phyloP scores from a whole-genome alignment of 1,284 basidiomycete genomes.

The Ustilago nuda region DNA sequence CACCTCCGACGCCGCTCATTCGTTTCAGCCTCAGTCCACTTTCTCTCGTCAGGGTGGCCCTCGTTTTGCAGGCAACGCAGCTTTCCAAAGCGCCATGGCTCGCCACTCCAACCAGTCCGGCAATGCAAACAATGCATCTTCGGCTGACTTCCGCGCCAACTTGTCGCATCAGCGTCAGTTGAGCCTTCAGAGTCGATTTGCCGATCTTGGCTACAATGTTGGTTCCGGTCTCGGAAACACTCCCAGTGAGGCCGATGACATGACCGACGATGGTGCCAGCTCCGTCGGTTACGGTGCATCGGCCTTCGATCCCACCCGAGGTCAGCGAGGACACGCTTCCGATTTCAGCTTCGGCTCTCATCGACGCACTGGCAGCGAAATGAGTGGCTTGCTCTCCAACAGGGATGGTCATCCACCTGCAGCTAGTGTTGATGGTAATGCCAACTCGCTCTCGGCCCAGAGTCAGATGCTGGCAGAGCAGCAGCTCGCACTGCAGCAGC shows the following conservation, averaged over 20 bases:
- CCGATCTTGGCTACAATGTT: slow-evolving; percentile 59
- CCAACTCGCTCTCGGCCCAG: slow-evolving; percentile 68
- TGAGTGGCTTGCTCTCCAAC: slow-evolving; percentile 46
- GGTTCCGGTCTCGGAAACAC: slow-evolving; percentile 32
- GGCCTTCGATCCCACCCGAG: slow-evolving; percentile 58
- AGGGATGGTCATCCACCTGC: slow-evolving; percentile 44
- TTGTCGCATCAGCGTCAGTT: slow-evolving; percentile 56
- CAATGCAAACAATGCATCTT: slow-evolving; percentile 19
- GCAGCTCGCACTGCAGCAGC: slow-evolving; percentile 71
- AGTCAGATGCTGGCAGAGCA: slow-evolving; percentile 74
- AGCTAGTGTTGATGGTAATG: slow-evolving; percentile 84
- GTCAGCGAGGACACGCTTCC: slow-evolving; percentile 35
- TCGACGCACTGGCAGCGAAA: slow-evolving; percentile 59
- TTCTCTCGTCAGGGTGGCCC: slow-evolving; percentile 51
- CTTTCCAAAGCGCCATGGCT: slow-evolving; percentile 62
- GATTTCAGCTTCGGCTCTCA: slow-evolving; percentile 49
- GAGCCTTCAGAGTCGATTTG: slow-evolving; percentile 58
- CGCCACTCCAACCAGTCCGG: slow-evolving; percentile 46
- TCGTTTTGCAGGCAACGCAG: slow-evolving; percentile 62
- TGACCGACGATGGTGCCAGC: slow-evolving; percentile 57
- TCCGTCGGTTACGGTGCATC: slow-evolving; percentile 59
- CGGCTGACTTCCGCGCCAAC: slow-evolving; percentile 37
- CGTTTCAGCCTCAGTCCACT: slow-evolving; percentile 21
- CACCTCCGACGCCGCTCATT: slow-evolving; percentile 19
- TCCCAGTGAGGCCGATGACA: slow-evolving; percentile 46